These are phyloP conservation scores for Earliella scabrosa DNA, from an alignment of 1,284 basidiomycete species.

Conservation along the genomic window DNA sequence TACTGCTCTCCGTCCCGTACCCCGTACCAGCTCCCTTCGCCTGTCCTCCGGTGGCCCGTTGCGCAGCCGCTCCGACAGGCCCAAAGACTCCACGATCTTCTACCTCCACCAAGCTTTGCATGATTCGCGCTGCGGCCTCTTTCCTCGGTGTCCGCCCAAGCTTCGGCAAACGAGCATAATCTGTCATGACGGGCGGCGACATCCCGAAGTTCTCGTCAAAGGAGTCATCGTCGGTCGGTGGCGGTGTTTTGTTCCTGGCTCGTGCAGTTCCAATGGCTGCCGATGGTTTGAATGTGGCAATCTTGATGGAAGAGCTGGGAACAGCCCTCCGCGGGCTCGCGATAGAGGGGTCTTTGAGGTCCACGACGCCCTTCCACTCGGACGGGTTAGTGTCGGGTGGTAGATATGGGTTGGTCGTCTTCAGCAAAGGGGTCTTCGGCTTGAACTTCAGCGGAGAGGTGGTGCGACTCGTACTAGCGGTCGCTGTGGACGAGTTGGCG, in stretches of 20 bases:
- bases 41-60: slow-evolving; percentile 3
- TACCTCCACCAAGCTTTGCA: slow-evolving; percentile 54
- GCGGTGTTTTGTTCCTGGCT: slow-evolving; percentile 32
- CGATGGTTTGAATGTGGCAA: slow-evolving; percentile 23
- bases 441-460: slow-evolving; percentile 51
- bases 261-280: slow-evolving; percentile 8
- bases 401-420: slow-evolving; percentile 66
- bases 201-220: slow-evolving; percentile 74
- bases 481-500: slow-evolving; percentile 23
- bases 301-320: slow-evolving; percentile 33
- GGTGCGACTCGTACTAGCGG: slow-evolving; percentile 24
- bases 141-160: slow-evolving; percentile 65
- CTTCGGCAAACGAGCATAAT: slow-evolving; percentile 67
- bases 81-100: slow-evolving; percentile 29
- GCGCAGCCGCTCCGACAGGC: slow-evolving; percentile 12
- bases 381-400: slow-evolving; percentile 51
- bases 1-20: slow-evolving; percentile 52
- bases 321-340: slow-evolving; percentile 31
- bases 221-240: slow-evolving; percentile 40
- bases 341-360: slow-evolving; percentile 66
- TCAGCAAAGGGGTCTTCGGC: slow-evolving; percentile 58
- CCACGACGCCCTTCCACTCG: slow-evolving; percentile 77
- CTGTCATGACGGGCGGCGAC: slow-evolving; percentile 88
- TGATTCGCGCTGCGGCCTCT: slow-evolving; percentile 70
- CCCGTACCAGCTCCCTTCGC: slow-evolving; percentile 9